Conservation (phyloP, 116 monocot species). For the Iris pallida region DNA sequence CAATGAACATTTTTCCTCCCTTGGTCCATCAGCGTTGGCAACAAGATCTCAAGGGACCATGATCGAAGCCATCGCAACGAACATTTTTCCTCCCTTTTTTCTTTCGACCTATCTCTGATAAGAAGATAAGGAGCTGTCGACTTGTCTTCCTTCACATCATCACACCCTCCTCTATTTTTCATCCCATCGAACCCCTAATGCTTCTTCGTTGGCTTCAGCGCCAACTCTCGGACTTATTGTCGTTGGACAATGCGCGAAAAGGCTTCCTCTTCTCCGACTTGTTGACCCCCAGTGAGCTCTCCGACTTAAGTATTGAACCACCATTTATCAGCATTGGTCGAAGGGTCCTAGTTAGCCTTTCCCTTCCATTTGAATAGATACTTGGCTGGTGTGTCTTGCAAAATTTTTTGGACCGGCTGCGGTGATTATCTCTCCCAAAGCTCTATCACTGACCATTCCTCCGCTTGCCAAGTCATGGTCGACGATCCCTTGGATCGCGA, state of each 20-base stretch:
- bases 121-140: constrained; percentile 27
- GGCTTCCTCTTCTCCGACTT: constrained; percentile 33
- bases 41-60: too few species aligned
- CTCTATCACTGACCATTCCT: constrained; percentile 70
- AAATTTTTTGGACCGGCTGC: neutral
- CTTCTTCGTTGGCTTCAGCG: constrained; percentile 26
- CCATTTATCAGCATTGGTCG: neutral
- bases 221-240: neutral
- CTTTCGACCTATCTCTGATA: constrained; percentile 20
- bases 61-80: neutral
- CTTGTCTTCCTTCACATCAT: constrained; percentile 21
- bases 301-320: neutral
- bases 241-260: constrained; percentile 27
- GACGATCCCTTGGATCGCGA: constrained; percentile 53
- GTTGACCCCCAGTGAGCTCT: neutral
- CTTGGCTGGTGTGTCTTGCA: constrained; percentile 24
- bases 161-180: constrained; percentile 64
- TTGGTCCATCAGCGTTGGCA: too few species aligned
- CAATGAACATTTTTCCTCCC: too few species aligned
- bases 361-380: constrained; percentile 22
- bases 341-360: constrained; percentile 10
- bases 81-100: too few species aligned
- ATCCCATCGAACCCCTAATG: constrained; percentile 67
- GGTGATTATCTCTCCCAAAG: constrained; percentile 39
- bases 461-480: constrained; percentile 11